These are phyloP conservation scores for Thuja plicata DNA, from an alignment of 83 land plant genomes.

Conservation along the genomic window DNA sequence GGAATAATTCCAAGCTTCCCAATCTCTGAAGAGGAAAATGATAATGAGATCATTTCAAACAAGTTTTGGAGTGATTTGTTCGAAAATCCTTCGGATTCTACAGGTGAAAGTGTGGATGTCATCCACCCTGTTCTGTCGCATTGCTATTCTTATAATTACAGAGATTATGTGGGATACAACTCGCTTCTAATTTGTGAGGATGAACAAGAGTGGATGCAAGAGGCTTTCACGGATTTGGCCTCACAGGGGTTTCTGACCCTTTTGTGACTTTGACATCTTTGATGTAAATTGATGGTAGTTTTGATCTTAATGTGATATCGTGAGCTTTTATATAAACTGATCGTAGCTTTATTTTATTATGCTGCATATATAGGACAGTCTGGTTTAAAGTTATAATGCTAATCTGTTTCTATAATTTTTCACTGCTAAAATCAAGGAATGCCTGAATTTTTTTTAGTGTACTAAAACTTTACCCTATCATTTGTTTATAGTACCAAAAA, in stretches of 20 bases:
- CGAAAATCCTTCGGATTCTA: not conserved
- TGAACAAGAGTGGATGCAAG: not conserved
- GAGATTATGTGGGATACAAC: not conserved
- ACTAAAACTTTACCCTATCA: no score
- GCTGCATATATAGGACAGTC: no score
- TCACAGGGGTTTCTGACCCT: not conserved
- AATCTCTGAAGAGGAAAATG: not conserved
- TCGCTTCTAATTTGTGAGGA: not conserved
- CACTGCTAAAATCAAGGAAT: no score
- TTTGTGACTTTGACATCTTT: not conserved
- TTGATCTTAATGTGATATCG: no score
- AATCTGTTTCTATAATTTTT: no score
- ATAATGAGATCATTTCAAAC: not conserved
- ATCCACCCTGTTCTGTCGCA: not conserved
- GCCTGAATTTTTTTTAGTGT: no score
- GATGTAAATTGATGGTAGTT: not conserved
- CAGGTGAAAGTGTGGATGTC: not conserved
- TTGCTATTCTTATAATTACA: not conserved
- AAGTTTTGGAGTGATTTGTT: not conserved
- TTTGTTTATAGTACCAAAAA: no score
- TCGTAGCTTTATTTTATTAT: no score
- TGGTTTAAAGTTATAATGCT: no score
- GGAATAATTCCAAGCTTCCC: not conserved
- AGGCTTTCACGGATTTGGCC: not conserved
- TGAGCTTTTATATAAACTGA: no score